Conservation (phyloP, 202 grass and related monocot genomes). For the Digitaria exilis region DNA sequence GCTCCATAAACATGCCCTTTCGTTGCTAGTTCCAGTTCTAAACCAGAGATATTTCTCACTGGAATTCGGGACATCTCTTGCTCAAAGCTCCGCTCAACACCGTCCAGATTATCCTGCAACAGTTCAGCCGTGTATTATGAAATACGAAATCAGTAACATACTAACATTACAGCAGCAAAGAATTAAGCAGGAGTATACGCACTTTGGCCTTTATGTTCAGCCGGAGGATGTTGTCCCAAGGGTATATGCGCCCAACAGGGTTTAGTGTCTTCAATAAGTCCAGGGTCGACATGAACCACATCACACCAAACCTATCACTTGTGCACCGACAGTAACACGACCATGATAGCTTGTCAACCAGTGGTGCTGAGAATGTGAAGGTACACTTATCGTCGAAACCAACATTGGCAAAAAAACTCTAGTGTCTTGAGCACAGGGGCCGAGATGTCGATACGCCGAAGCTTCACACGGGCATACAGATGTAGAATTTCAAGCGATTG, state of each 20-base stretch:
- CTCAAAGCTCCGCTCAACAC: background rate
- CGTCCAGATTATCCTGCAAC: background rate
- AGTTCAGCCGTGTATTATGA: background rate
- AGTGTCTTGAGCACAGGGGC: background rate
- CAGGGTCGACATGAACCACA: background rate
- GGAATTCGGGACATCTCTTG: background rate
- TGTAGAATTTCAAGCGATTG: background rate
- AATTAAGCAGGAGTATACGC: background rate
- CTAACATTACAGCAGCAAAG: background rate
- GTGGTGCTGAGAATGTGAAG: background rate
- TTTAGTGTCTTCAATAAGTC: background rate
- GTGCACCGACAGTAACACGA: background rate
- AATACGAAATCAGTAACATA: background rate
- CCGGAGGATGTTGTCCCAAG: background rate
- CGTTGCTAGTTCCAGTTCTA: background rate
- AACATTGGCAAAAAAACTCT: fast-evolving
- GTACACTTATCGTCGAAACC: background rate
- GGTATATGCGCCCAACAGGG: too few species aligned
- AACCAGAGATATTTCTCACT: background rate
- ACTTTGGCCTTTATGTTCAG: background rate
- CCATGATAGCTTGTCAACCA: background rate
- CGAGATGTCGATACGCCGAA: background rate
- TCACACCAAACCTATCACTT: background rate
- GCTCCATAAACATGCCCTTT: constrained; percentile 13
- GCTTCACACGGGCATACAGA: background rate